Evolutionary conservation across 2,329 filamentous ascomycete species (phyloP).

Genomic region (Uncinocarpus reesii): DNA sequence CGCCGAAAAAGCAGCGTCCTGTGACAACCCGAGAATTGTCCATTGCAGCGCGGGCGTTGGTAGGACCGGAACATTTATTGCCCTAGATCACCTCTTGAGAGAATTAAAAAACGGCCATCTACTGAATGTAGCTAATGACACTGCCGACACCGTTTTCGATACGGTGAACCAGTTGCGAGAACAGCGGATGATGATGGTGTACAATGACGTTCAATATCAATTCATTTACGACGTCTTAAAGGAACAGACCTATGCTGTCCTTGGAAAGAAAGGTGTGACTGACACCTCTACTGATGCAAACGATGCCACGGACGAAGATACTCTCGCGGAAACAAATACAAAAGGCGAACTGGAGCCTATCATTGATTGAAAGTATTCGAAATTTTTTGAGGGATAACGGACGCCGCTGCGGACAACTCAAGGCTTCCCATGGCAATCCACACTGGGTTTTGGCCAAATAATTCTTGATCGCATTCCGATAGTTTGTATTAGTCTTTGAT

Average conservation of each 20-base stretch:
- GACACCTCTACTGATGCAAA: constrained; percentile 15
- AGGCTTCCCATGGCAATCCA: background rate
- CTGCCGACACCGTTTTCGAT: constrained; percentile 60
- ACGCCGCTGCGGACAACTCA: background rate
- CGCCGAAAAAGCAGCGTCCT: constrained; percentile 35
- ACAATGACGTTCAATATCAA: constrained; percentile 69
- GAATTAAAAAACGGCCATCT: constrained; percentile 69
- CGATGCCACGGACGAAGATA: constrained; percentile 28
- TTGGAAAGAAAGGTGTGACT: background rate
- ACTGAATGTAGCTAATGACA: constrained; percentile 37
- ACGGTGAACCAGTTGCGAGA: constrained; percentile 72
- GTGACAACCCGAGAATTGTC: constrained; percentile 64
- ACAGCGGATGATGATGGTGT: constrained; percentile 92
- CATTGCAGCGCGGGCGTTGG: constrained; percentile 90
- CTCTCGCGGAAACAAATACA: constrained; percentile 23
- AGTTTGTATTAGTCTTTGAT: constrained; percentile 10
- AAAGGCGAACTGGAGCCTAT: constrained; percentile 31
- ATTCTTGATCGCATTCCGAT: background rate
- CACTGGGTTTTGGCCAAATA: background rate
- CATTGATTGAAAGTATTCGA: background rate
- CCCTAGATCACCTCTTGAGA: constrained; percentile 78
- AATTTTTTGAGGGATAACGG: background rate
- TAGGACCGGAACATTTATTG: constrained; percentile 88
- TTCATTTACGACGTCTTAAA: constrained; percentile 83
- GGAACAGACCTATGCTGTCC: constrained; percentile 37